A percentile compares a stretch with the other conserved stretches of the same genome.
Conservation (phyloP, 2,329 filamentous ascomycete species). For the Colletotrichum sp. region DNA sequence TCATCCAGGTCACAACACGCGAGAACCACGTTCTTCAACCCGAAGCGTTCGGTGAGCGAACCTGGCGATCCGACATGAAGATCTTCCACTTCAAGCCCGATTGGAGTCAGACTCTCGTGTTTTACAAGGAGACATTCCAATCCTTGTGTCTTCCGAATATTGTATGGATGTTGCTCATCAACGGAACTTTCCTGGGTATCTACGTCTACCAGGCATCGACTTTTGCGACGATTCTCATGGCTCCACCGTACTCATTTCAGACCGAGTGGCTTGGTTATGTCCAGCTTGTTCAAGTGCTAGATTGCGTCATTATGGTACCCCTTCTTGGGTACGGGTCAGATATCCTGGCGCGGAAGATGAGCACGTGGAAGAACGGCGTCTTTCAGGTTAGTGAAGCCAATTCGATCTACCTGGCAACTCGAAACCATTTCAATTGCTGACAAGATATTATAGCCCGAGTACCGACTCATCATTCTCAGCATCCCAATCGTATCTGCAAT, state of each 20-base stretch:
- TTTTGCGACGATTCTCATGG: conserved; percentile 23
- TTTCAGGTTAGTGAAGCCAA: neutral
- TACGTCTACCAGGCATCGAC: conserved; percentile 28
- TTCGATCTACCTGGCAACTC: neutral
- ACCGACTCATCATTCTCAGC: conserved; percentile 37
- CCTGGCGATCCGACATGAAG: conserved; percentile 27
- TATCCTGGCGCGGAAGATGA: neutral
- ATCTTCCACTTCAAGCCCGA: conserved; percentile 23
- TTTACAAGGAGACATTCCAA: conserved; percentile 24
- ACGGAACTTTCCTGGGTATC: conserved; percentile 27
- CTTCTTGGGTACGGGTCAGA: conserved; percentile 26
- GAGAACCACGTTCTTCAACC: conserved; percentile 14
- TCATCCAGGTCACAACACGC: neutral
- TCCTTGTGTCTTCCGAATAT: conserved; percentile 23
- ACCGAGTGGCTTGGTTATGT: conserved; percentile 23
- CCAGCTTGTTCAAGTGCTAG: conserved; percentile 24
- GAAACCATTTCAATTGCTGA: too few species aligned
- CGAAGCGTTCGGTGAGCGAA: conserved; percentile 3
- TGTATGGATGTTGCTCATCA: conserved; percentile 26
- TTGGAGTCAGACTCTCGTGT: conserved; percentile 13
- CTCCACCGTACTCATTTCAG: conserved; percentile 22
- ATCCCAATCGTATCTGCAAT: conserved; percentile 41
- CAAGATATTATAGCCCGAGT: conserved; percentile 34
- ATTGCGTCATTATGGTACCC: conserved; percentile 22
- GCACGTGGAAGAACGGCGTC: neutral